Conservation (phyloP, 2,329 filamentous ascomycete species). For the Parasarocladium wereldwijsianum region DNA sequence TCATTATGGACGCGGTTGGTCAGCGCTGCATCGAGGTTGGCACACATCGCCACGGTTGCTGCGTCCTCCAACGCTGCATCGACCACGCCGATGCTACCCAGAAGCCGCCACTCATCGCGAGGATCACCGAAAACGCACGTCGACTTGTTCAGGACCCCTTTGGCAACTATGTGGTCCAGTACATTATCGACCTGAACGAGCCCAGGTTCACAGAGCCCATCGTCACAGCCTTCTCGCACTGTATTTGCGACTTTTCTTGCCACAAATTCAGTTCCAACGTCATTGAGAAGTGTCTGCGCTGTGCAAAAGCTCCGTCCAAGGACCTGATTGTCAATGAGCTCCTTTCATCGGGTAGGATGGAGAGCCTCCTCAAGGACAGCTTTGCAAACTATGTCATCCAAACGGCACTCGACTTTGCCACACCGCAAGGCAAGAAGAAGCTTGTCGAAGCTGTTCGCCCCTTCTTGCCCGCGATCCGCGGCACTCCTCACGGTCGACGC, state of each 20-base stretch:
- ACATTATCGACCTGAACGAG: constrained; percentile 91
- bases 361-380: constrained; percentile 77
- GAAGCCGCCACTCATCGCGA: constrained; percentile 70
- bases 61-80: constrained; percentile 94
- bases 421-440: constrained; percentile 54
- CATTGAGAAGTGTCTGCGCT: constrained; percentile 90
- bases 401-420: constrained; percentile 79
- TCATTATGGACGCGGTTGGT: constrained; percentile 94
- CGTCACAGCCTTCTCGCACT: constrained; percentile 63
- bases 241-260: constrained; percentile 60
- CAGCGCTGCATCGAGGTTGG: constrained; percentile 77
- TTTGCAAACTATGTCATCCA: constrained; percentile 98
- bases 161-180: constrained; percentile 97
- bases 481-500: constrained; percentile 86
- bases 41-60: constrained; percentile 95
- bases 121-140: constrained; percentile 82
- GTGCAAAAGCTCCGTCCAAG: constrained; percentile 58
- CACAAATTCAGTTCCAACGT: constrained; percentile 99
- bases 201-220: constrained; percentile 77
- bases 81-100: constrained; percentile 87
- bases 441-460: constrained; percentile 78
- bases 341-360: constrained; percentile 57
- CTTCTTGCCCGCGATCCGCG: constrained; percentile 68
- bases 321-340: constrained; percentile 80
- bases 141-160: constrained; percentile 90